Evolutionary conservation across 2,329 filamentous ascomycete species (phyloP).

Genomic region (Domatiomyces globalis): DNA sequence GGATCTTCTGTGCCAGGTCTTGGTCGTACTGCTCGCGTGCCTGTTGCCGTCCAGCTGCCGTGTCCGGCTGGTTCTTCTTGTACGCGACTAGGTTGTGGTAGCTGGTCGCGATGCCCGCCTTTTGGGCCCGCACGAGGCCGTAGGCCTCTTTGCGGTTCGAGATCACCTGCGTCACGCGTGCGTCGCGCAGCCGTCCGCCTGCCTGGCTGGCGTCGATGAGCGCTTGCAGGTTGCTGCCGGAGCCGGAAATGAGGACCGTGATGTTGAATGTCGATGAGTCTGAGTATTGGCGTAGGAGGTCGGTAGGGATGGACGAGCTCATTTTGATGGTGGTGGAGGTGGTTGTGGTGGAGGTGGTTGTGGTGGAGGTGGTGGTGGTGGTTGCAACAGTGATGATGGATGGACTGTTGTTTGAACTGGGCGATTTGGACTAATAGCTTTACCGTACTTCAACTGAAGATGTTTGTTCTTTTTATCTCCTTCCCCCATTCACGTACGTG

Average conservation of each 20-base stretch:
- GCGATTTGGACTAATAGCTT: too few relatives aligned
- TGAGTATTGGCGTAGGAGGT: conserved; percentile 11
- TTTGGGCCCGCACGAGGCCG: conserved; percentile 47
- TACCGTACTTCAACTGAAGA: too few relatives aligned
- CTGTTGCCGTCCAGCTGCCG: conserved; percentile 32
- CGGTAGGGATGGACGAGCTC: conserved; percentile 6
- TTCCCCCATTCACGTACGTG: too few relatives aligned
- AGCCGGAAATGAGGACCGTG: conserved; percentile 57
- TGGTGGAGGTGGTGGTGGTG: neutral
- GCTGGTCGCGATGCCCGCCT: conserved; percentile 52
- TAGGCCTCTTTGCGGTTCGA: conserved; percentile 51
- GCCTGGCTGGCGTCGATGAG: conserved; percentile 49
- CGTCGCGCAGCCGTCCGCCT: conserved; percentile 32
- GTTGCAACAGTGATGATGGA: too few relatives aligned
- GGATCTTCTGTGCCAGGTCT: conserved; percentile 54
- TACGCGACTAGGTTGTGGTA: conserved; percentile 73
- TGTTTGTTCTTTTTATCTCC: neutral
- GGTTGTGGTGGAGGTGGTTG: neutral
- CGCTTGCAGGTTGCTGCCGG: conserved; percentile 66
- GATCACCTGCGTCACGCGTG: conserved; percentile 48
- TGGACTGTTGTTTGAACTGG: too few relatives aligned
- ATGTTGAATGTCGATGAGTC: conserved; percentile 23
- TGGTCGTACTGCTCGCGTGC: conserved; percentile 59
- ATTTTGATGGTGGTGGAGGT: neutral
- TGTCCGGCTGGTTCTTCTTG: conserved; percentile 53